Evolutionary conservation across 441 rosid genomes (phyloP).

Genomic region (Gossypium davidsonii): DNA sequence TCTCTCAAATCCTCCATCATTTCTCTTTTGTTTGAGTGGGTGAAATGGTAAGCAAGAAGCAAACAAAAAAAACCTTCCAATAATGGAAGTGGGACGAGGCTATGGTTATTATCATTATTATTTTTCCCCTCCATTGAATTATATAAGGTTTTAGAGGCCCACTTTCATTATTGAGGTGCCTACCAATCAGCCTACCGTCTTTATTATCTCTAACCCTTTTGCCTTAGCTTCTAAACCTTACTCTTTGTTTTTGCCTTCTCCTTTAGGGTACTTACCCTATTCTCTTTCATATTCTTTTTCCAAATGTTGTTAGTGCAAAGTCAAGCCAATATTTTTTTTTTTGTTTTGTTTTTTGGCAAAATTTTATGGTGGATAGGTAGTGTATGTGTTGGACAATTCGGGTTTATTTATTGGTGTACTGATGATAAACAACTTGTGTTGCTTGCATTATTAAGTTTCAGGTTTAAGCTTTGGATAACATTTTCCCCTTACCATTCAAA

Average conservation of each 20-base stretch:
- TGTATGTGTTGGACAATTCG: background rate
- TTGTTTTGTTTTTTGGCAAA: background rate
- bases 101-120: background rate
- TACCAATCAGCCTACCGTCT: background rate
- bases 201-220: background rate
- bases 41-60: background rate
- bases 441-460: no score
- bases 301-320: background rate
- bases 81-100: slow-evolving; percentile 54
- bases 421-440: no score
- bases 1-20: slow-evolving; percentile 4
- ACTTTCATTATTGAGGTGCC: background rate
- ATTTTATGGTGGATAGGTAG: background rate
- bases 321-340: background rate
- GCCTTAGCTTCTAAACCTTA: background rate
- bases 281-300: background rate
- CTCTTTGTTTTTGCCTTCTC: background rate
- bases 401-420: no score
- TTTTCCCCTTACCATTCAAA: no score
- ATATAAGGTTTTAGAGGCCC: slow-evolving; percentile 1
- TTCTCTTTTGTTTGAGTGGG: slow-evolving; percentile 19
- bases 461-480: no score
- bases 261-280: background rate
- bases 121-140: background rate
- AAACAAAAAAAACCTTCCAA: slow-evolving; percentile 36